phyloP scores from a whole-genome alignment of 1,139 yeast genomes.

The Suhomyces chickasaworum region DNA sequence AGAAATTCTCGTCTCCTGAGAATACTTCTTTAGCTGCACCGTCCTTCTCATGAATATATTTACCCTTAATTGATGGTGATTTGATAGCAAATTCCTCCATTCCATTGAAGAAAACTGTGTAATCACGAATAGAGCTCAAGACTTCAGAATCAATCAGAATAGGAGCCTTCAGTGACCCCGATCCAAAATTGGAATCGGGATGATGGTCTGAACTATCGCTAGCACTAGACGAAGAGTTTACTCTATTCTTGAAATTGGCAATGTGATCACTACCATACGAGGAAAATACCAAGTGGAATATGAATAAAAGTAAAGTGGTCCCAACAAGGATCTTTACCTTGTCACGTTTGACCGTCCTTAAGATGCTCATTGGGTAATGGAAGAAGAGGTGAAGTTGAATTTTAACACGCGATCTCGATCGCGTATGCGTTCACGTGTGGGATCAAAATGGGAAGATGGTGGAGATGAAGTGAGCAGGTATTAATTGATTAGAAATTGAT shows the following conservation, averaged over 20 bases:
- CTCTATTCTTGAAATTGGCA: background rate
- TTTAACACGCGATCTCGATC: slow-evolving; percentile 4
- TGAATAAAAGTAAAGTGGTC: slow-evolving; percentile 7
- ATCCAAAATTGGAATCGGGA: slow-evolving; percentile 1
- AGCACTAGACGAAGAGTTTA: background rate
- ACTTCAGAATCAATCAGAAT: background rate
- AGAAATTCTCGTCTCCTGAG: slow-evolving; percentile 26
- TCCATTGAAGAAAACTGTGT: slow-evolving; percentile 34
- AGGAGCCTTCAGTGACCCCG: background rate
- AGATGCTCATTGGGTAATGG: slow-evolving; percentile 11
- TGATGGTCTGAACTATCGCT: background rate
- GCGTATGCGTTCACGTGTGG: slow-evolving; percentile 4
- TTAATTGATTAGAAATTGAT: no score
- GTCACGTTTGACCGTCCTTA: slow-evolving; percentile 16
- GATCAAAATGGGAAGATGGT: no score
- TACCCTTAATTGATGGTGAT: slow-evolving; percentile 37
- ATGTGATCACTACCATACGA: background rate
- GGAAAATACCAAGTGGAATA: background rate
- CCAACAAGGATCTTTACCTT: slow-evolving; percentile 14
- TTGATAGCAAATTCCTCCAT: slow-evolving; percentile 31
- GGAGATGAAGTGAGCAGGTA: no score
- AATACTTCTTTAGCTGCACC: slow-evolving; percentile 36
- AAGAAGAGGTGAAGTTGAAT: background rate
- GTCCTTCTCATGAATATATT: slow-evolving; percentile 28
- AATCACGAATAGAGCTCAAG: slow-evolving; percentile 28